Evolutionary conservation across 1,284 basidiomycete species (phyloP).

Genomic region (Mycosarcoma mackinlayi): DNA sequence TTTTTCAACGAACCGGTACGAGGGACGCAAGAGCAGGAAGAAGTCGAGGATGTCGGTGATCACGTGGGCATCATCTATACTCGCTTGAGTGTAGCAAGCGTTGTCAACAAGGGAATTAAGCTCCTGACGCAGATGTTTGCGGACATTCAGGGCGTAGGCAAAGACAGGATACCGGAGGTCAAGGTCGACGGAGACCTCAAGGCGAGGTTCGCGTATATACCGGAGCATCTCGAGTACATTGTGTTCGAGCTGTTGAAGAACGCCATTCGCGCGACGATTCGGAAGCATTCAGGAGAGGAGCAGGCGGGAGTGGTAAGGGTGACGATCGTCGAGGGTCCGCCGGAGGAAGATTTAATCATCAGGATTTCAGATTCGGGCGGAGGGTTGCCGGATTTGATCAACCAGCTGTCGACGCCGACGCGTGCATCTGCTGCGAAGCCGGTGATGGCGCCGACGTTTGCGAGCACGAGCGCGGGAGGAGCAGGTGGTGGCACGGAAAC

Average conservation of each 20-base stretch:
- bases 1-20: conserved; percentile 53
- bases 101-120: conserved; percentile 74
- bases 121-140: conserved; percentile 76
- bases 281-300: conserved; percentile 33
- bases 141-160: conserved; percentile 71
- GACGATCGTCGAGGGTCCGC: conserved; percentile 64
- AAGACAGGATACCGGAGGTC: conserved; percentile 74
- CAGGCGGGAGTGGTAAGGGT: conserved; percentile 40
- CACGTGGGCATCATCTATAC: conserved; percentile 90
- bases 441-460: background rate
- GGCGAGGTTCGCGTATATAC: conserved; percentile 83
- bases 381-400: conserved; percentile 52
- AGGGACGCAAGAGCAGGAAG: conserved; percentile 11
- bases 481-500: background rate
- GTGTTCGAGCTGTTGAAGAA: conserved; percentile 89
- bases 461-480: background rate
- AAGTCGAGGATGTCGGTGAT: conserved; percentile 33
- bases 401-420: conserved; percentile 22
- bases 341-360: conserved; percentile 64
- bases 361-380: conserved; percentile 58
- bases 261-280: conserved; percentile 69
- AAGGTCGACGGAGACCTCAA: conserved; percentile 79
- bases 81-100: conserved; percentile 74
- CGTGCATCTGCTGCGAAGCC: conserved; percentile 3
- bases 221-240: conserved; percentile 87